Evolutionary conservation across 345 rosid species (phyloP), one percentile per base, ranked within the genome.

Genomic region (Citrus inodora): DNA sequence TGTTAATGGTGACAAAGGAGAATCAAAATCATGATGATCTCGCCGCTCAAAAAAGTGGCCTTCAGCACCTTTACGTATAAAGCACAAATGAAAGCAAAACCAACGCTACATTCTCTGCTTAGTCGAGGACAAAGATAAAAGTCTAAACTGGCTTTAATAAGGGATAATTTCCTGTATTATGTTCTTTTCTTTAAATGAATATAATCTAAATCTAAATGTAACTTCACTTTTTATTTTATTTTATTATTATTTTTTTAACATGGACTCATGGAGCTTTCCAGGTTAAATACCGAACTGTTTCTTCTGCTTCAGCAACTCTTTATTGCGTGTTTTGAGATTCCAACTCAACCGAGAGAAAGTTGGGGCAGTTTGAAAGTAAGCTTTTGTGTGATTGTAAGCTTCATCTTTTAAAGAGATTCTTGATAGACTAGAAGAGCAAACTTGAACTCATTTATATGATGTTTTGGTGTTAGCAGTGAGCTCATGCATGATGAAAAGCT

Each of bases 391-490:
- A 9, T 68, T 65, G 30, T 53, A 73, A 72, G 67, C 33, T 33
- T 48, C 56, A 35, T 30, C 38, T 30, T 14, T 46, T 51, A 5
- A 53, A 53, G 22, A 16, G 5, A 5, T 14, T 27, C 6, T 19
- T 17, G 10, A 59, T 6, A 30, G 21, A 1, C 14, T 38, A 42
- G 10, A n/a, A 25, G 51, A 13, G 17, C 37, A 24, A 53, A 6
- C 58, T 16, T 69, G 56, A 37, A 25, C 9, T 71, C 62, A 58
- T 59, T 72, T 61, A 28, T 61, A 16, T 62, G 42, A 46, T 71
- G 63, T 28, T 70, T 28, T 14, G 77, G 79, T 78, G 55, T 48
- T 76, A 37, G 38, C 81, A 86, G 90, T 89, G 87, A 88, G 86
- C 70, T 80, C 86, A 65, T 84, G 88, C 83, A 74, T 81, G 38